Conservation (phyloP, 768 basidiomycete genomes). For the Boletus rex-veris region DNA sequence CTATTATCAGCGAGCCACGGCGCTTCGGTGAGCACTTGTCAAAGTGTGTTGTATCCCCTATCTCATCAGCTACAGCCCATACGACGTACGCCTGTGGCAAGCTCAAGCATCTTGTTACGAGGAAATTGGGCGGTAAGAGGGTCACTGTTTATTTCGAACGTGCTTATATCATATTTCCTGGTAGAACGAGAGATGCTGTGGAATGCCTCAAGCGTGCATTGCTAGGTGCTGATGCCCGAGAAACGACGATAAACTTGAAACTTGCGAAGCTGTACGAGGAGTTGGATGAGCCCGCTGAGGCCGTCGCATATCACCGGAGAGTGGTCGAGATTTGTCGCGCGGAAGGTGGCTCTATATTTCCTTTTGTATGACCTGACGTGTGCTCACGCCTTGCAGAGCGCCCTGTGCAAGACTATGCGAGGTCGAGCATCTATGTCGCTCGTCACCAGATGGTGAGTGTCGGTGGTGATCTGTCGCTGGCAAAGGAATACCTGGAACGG, state of each 20-base stretch:
- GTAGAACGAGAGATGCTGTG: slow-evolving; percentile 82
- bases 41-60: neutral
- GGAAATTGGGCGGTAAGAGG: slow-evolving; percentile 73
- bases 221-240: slow-evolving; percentile 72
- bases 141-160: neutral
- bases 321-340: slow-evolving; percentile 61
- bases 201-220: slow-evolving; percentile 90
- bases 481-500: slow-evolving; percentile 67
- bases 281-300: slow-evolving; percentile 62
- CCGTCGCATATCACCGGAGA: slow-evolving; percentile 77
- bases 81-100: slow-evolving; percentile 95
- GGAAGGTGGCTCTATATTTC: slow-evolving; percentile 40
- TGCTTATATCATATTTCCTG: slow-evolving; percentile 8
- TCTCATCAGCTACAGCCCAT: slow-evolving; percentile 56
- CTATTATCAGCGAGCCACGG: slow-evolving; percentile 95
- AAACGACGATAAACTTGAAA: slow-evolving; percentile 68
- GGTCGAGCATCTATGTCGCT: slow-evolving; percentile 82
- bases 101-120: slow-evolving; percentile 93
- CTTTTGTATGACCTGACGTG: neutral
- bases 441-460: slow-evolving; percentile 66
- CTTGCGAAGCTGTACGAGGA: slow-evolving; percentile 69
- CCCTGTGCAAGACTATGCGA: slow-evolving; percentile 74
- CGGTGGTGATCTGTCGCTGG: slow-evolving; percentile 64
- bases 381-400: slow-evolving; percentile 41
- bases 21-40: slow-evolving; percentile 59